Evolutionary conservation across 2,329 filamentous ascomycete species (phyloP).

Genomic region (Ramularia collo-cygni): DNA sequence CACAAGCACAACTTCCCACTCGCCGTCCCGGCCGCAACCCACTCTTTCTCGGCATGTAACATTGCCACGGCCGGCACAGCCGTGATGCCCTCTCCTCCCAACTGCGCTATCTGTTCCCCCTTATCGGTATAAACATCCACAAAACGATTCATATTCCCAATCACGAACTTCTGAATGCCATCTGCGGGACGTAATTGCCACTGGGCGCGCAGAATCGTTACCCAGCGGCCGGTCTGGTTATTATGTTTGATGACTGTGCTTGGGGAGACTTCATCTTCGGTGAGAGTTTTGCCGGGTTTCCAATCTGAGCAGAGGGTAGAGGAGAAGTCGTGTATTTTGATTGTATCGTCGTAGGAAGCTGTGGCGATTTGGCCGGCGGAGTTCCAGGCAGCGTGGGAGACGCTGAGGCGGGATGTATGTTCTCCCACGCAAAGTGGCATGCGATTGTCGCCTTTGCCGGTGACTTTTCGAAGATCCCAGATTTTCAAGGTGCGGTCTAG

Average conservation of each 20-base stretch:
- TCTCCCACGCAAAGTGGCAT: conserved; percentile 69
- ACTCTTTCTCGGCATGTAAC: conserved; percentile 80
- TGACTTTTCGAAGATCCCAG: conserved; percentile 84
- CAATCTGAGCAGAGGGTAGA: conserved; percentile 31
- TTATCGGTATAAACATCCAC: conserved; percentile 80
- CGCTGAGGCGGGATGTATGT: conserved; percentile 74
- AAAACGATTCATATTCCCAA: conserved; percentile 88
- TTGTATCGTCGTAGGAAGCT: conserved; percentile 86
- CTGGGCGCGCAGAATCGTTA: conserved; percentile 77
- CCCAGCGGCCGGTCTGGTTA: conserved; percentile 92
- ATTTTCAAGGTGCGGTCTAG: conserved; percentile 83
- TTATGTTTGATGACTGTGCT: conserved; percentile 70
- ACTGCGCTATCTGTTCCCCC: conserved; percentile 80
- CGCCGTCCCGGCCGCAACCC: conserved; percentile 86
- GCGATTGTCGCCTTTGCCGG: conserved; percentile 49
- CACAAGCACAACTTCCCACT: conserved; percentile 91
- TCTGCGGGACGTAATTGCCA: conserved; percentile 80
- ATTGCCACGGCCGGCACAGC: conserved; percentile 89
- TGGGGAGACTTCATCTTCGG: conserved; percentile 60
- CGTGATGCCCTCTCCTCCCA: conserved; percentile 83
- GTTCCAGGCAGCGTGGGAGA: conserved; percentile 90
- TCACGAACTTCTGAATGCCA: conserved; percentile 77
- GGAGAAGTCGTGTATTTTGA: conserved; percentile 82
- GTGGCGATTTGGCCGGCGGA: conserved; percentile 79
- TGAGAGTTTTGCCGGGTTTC: conserved; percentile 46